Evolutionary conservation across 306 rosid genomes (phyloP).

Genomic region (Quillaja saponaria): DNA sequence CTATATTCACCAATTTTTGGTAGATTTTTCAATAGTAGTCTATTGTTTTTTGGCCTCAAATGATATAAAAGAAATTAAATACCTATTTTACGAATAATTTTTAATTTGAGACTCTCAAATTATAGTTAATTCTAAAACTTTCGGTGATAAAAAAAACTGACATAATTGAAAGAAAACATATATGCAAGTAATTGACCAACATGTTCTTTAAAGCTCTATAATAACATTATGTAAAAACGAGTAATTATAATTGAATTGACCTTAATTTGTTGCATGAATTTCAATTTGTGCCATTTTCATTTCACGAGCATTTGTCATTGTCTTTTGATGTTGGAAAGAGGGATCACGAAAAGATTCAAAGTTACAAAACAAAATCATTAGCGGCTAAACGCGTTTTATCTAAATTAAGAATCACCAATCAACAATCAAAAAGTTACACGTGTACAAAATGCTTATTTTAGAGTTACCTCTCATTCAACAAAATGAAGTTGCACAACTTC

Average conservation of each 20-base stretch:
- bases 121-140: no score
- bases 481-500: slow-evolving; percentile 3
- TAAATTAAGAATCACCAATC: background rate
- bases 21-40: no score
- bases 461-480: slow-evolving; percentile 15
- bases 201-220: no score
- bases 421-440: slow-evolving; percentile 18
- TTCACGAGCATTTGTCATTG: slow-evolving; percentile 85
- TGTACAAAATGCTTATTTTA: slow-evolving; percentile 13
- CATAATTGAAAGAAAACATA: slow-evolving; percentile 27
- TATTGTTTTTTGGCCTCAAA: no score
- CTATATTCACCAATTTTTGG: no score
- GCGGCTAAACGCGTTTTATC: slow-evolving; percentile 56
- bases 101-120: no score
- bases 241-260: slow-evolving; percentile 30
- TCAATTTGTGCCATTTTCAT: slow-evolving; percentile 57
- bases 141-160: no score
- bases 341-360: slow-evolving; percentile 58
- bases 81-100: no score
- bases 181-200: slow-evolving; percentile 27
- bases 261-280: slow-evolving; percentile 13
- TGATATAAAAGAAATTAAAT: no score
- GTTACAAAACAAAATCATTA: slow-evolving; percentile 50
- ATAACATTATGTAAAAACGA: no score
- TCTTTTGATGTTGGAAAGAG: slow-evolving; percentile 48